These are phyloP conservation scores for Apiotrichum domesticum DNA, from an alignment of 1,284 basidiomycete species.

Conservation along the genomic window DNA sequence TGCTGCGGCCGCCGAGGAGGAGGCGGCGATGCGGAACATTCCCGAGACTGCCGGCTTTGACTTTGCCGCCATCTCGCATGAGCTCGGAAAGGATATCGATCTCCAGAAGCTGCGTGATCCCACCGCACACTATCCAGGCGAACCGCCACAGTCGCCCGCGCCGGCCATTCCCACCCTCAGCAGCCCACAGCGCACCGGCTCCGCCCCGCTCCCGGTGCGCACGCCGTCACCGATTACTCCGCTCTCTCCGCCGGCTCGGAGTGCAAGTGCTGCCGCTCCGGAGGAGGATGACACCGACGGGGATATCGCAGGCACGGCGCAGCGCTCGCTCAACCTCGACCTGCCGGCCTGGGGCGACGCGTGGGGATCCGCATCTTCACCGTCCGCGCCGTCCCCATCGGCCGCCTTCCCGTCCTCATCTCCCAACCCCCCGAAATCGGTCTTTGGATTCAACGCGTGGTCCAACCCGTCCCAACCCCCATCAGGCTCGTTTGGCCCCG, in stretches of 20 bases:
- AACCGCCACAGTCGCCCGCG: neutral
- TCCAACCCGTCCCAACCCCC: slow-evolving; percentile 7
- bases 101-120: slow-evolving; percentile 29
- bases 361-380: neutral
- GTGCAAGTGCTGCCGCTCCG: neutral
- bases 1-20: slow-evolving; percentile 20
- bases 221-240: slow-evolving; percentile 1
- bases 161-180: neutral
- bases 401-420: neutral
- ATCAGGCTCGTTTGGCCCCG: slow-evolving; percentile 7
- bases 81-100: slow-evolving; percentile 48
- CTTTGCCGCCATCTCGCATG: slow-evolving; percentile 45
- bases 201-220: slow-evolving; percentile 19
- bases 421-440: neutral
- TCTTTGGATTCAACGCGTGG: slow-evolving; percentile 38
- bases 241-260: slow-evolving; percentile 3
- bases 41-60: slow-evolving; percentile 44
- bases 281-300: slow-evolving; percentile 22
- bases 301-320: slow-evolving; percentile 24
- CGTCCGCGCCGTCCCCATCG: slow-evolving; percentile 6
- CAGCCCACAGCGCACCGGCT: slow-evolving; percentile 21
- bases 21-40: slow-evolving; percentile 25
- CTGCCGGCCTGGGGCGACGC: slow-evolving; percentile 7
- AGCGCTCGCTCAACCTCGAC: slow-evolving; percentile 12
- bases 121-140: neutral